Conservation (phyloP, 768 basidiomycete species). For the Boletus sp. region DNA sequence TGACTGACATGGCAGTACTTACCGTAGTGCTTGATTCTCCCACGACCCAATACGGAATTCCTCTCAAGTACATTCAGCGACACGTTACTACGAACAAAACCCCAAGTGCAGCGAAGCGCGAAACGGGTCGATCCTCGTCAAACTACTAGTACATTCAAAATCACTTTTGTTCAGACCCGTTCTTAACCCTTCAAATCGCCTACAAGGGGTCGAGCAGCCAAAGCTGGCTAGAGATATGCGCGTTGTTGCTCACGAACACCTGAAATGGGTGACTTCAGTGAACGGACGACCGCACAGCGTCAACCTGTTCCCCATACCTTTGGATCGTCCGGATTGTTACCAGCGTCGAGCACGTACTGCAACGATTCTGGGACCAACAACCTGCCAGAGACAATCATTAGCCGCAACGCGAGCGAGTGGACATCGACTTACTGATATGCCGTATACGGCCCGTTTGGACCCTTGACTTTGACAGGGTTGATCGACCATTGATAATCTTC, state of each 20-base stretch:
- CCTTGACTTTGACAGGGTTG: background rate
- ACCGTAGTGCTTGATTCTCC: too few relatives aligned
- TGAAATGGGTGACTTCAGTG: background rate
- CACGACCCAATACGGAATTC: too few relatives aligned
- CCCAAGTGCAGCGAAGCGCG: too few relatives aligned
- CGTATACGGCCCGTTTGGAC: accelerated
- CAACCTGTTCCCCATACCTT: background rate
- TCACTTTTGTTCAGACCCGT: too few relatives aligned
- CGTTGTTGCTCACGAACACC: background rate
- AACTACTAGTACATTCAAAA: too few relatives aligned
- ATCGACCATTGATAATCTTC: background rate
- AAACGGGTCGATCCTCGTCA: too few relatives aligned
- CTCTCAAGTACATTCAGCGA: too few relatives aligned
- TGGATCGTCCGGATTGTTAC: background rate
- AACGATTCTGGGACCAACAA: background rate
- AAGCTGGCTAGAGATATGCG: background rate
- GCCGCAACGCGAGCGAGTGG: too few relatives aligned
- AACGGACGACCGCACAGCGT: background rate
- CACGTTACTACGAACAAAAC: too few relatives aligned
- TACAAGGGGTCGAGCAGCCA: background rate
- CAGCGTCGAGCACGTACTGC: slow-evolving; percentile 1
- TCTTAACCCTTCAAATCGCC: too few relatives aligned
- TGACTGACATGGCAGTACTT: too few relatives aligned
- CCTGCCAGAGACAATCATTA: background rate
- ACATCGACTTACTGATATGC: background rate